Base-by-base conservation (phyloP, 2,329 filamentous ascomycete species). In the Talaromyces sp. region DNA sequence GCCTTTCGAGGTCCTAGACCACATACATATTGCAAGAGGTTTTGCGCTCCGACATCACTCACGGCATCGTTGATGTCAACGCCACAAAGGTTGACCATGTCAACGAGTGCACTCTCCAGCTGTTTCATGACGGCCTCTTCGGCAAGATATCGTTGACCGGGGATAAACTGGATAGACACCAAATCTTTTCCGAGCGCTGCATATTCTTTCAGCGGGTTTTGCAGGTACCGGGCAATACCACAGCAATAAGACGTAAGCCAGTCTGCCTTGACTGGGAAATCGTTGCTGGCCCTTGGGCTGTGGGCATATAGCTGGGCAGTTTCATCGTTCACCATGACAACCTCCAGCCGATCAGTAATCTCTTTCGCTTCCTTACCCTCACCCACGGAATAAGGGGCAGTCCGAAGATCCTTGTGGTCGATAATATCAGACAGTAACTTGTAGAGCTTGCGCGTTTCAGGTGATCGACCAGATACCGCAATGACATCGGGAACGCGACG, bases 1-100 rank as follows among this genome's bases (percentile, higher is more conserved):
- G 93, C 92, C 75, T 99, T 99, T 68, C 94, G 87, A 26, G 92
- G 92, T 21, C 94, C 94, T 27, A 99, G 83, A 66, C 94, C 94
- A 67, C 91, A 91, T 24, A 99, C 85, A 67, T 92, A 99, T 3
- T 92, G 92, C 41, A 99, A 81, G 1, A 99, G 83, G 65, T 93
- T 94, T 14, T 92, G 91, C 9, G 90, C 89, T 69, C 94, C 91
- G 1, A 86, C 72, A 72, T 97, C 91, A 48, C 82, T 83, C 59
- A 96, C 87, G 14, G 92, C 92, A 65, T 97, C 92, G 68, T 97
- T 96, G 70, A 99, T 89, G 68, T 97, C 91, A 41, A 99, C 91
- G 70, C 94, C 94, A 52, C 92, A 92, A 50, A 99, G 85, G 72
- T 99, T 99, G 67, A 99, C 94, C 83, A 96, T 96, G 72, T 99